A percentile compares a stretch with the other conserved stretches of the same genome.
Conservation (phyloP, 108 stramenopile species). For the Asterionellopsis glacialis region DNA sequence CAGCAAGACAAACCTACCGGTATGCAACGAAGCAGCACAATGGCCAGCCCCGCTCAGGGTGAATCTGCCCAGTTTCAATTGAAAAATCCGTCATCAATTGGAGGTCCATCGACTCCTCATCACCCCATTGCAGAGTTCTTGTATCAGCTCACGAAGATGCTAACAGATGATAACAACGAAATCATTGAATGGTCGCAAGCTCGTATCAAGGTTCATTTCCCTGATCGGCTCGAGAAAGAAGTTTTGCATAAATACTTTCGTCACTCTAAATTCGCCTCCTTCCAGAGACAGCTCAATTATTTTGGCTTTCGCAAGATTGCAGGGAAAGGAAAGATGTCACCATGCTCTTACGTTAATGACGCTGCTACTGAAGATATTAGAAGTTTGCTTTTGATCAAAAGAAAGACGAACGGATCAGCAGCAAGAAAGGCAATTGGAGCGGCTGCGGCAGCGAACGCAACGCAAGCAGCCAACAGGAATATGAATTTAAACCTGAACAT, state of each 20-base stretch:
- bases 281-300: constrained; percentile 89
- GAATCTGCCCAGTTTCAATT: no score
- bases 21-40: no score
- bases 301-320: constrained; percentile 91
- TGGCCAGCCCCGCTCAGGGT: no score
- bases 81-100: no score
- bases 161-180: constrained; percentile 80
- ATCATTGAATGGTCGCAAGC: constrained; percentile 81
- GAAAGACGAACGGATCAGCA: constrained; percentile 43
- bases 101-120: not conserved
- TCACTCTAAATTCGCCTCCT: constrained; percentile 86
- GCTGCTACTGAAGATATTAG: constrained; percentile 78
- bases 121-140: constrained; percentile 69
- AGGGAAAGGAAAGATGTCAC: constrained; percentile 91
- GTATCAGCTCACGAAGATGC: constrained; percentile 89
- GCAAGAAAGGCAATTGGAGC: constrained; percentile 56
- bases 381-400: constrained; percentile 78
- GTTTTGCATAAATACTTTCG: constrained; percentile 88
- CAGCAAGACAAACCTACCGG: no score
- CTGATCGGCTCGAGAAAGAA: constrained; percentile 66
- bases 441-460: constrained; percentile 13
- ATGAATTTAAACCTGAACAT: constrained; percentile 23
- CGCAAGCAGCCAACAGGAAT: constrained; percentile 20
- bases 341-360: constrained; percentile 90
- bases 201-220: constrained; percentile 74